Evolutionary conservation across 1,284 basidiomycete genomes (phyloP).

Genomic region (Phellopilus nigrolimitatus): DNA sequence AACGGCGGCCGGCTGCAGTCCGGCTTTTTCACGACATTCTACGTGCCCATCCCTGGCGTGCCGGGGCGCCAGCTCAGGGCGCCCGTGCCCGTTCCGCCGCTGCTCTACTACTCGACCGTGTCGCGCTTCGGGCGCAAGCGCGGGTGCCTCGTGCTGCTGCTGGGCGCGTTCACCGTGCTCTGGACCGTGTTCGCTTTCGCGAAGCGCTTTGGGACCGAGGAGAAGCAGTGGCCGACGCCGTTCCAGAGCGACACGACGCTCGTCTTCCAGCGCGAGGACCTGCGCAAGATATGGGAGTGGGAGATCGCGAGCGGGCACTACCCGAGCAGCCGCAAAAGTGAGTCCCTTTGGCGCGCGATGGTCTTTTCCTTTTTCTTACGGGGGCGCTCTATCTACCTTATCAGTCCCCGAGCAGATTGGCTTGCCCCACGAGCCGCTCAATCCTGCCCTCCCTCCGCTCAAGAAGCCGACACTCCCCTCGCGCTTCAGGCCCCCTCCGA

Average conservation of each 20-base stretch:
- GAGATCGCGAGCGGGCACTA: slow-evolving; percentile 89
- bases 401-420: slow-evolving; percentile 72
- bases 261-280: slow-evolving; percentile 70
- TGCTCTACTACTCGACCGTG: slow-evolving; percentile 53
- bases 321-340: slow-evolving; percentile 73
- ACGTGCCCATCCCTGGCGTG: slow-evolving; percentile 56
- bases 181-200: slow-evolving; percentile 56
- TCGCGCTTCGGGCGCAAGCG: slow-evolving; percentile 54
- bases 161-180: slow-evolving; percentile 44
- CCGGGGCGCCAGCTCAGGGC: slow-evolving; percentile 46
- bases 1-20: slow-evolving; percentile 39
- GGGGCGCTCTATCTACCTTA: slow-evolving; percentile 12
- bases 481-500: slow-evolving; percentile 40
- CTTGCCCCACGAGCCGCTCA: slow-evolving; percentile 51
- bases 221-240: slow-evolving; percentile 66
- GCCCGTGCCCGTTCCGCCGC: slow-evolving; percentile 59
- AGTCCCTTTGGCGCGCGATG: slow-evolving; percentile 31
- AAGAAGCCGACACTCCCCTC: slow-evolving; percentile 39
- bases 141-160: slow-evolving; percentile 45
- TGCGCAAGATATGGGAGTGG: slow-evolving; percentile 90
- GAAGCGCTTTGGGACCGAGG: slow-evolving; percentile 49
- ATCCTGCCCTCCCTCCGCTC: slow-evolving; percentile 66
- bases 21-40: slow-evolving; percentile 56
- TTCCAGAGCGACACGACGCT: slow-evolving; percentile 68
- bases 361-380: neutral